Percentiles rank a stretch among this genome's conserved stretches.
phyloP scores from a whole-genome alignment of 352 stramenopile species.

The Peronospora destructor region DNA sequence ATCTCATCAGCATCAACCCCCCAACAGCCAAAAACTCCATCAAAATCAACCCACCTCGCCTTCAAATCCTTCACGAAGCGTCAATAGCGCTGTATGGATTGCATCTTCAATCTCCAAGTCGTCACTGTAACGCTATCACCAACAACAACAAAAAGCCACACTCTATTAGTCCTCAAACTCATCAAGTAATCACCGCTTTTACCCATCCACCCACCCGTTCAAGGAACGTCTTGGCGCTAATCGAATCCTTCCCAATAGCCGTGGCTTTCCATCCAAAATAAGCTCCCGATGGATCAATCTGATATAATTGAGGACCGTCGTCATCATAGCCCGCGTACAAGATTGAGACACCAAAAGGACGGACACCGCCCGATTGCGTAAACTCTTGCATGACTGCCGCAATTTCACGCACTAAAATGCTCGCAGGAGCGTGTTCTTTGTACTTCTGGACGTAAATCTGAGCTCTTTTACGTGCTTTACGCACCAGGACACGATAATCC shows the following conservation, averaged over 20 bases:
- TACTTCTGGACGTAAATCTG: slow-evolving; percentile 95
- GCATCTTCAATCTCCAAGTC: slow-evolving; percentile 99
- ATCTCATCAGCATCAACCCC: not conserved
- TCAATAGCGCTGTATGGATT: slow-evolving; percentile 97
- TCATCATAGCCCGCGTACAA: slow-evolving; percentile 97
- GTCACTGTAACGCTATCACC: slow-evolving; percentile 84
- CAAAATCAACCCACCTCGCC: slow-evolving; percentile 55
- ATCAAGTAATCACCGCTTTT: not conserved
- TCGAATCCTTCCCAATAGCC: slow-evolving; percentile 97
- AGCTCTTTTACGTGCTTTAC: slow-evolving; percentile 93
- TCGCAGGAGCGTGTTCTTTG: slow-evolving; percentile 90
- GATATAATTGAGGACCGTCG: slow-evolving; percentile 95
- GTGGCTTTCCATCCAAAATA: slow-evolving; percentile 99
- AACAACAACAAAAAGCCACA: not conserved
- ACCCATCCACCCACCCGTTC: slow-evolving; percentile 88
- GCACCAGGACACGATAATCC: slow-evolving; percentile 97
- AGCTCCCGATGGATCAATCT: slow-evolving; percentile 95
- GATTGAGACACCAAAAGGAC: slow-evolving; percentile 97
- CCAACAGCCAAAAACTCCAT: not conserved
- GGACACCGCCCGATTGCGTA: slow-evolving; percentile 94
- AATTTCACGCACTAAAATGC: slow-evolving; percentile 94
- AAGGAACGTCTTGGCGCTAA: slow-evolving; percentile 98
- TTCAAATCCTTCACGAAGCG: slow-evolving; percentile 98
- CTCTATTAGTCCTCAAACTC: not conserved
- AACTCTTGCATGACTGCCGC: slow-evolving; percentile 99